These are phyloP conservation scores for Schwanniomyces polymorphus DNA, from an alignment of 805 yeast species.

Conservation along the genomic window DNA sequence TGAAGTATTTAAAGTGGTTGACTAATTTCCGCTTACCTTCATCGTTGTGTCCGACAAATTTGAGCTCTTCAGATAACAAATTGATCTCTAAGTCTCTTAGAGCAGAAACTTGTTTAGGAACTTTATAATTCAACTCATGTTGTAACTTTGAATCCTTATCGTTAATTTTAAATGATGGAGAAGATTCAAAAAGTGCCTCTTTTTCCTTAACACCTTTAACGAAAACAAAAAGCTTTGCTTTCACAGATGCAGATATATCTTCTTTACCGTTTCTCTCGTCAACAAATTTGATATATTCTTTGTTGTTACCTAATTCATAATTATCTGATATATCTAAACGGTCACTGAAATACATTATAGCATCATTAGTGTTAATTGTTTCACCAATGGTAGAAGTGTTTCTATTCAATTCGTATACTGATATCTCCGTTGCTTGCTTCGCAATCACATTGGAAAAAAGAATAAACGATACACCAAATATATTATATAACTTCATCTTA, in stretches of 20 bases:
- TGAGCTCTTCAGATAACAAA: slow-evolving; percentile 26
- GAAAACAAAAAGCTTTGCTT: slow-evolving; percentile 35
- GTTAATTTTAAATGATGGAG: slow-evolving; percentile 20
- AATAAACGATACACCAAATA: slow-evolving; percentile 3
- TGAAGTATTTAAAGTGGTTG: slow-evolving; percentile 24
- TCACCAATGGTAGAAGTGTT: neutral
- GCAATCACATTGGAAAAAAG: slow-evolving; percentile 2
- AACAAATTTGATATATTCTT: slow-evolving; percentile 24
- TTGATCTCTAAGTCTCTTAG: slow-evolving; percentile 6
- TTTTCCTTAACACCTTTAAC: slow-evolving; percentile 40
- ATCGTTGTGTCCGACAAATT: slow-evolving; percentile 11
- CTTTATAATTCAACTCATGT: slow-evolving; percentile 11
- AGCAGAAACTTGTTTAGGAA: slow-evolving; percentile 17
- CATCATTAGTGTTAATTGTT: slow-evolving; percentile 17
- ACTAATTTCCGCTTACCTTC: slow-evolving; percentile 4
- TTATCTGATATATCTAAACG: slow-evolving; percentile 40
- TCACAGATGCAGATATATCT: neutral
- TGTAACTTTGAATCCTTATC: slow-evolving; percentile 1
- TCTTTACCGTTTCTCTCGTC: slow-evolving; percentile 11
- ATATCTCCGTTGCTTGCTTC: slow-evolving; percentile 1
- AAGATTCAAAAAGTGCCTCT: slow-evolving; percentile 19
- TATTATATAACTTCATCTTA: slow-evolving; percentile 6
- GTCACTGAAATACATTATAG: slow-evolving; percentile 46
- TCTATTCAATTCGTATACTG: slow-evolving; percentile 8
- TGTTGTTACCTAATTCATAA: slow-evolving; percentile 31